phyloP scores from a whole-genome alignment of 1,139 yeast species.

The Kodamaea anthophila region DNA sequence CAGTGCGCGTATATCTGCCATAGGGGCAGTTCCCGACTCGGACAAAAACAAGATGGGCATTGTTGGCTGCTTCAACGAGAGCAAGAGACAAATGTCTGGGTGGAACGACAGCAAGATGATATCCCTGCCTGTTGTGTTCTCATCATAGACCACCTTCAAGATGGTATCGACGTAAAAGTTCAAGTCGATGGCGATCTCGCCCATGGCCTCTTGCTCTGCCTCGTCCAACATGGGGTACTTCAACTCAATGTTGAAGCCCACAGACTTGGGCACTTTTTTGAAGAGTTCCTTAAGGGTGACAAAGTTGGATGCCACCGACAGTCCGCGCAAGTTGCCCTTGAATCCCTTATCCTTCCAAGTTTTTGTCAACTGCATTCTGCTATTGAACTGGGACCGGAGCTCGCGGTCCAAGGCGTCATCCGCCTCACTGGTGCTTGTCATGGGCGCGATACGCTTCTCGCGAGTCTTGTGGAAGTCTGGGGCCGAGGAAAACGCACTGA shows the following conservation, averaged over 20 bases:
- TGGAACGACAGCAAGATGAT: constrained; percentile 90
- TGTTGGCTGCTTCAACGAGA: constrained; percentile 88
- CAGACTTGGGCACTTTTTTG: constrained; percentile 69
- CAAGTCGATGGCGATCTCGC: constrained; percentile 75
- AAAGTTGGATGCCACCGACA: constrained; percentile 85
- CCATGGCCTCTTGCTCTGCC: constrained; percentile 84
- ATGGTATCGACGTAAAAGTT: constrained; percentile 87
- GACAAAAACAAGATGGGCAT: constrained; percentile 86
- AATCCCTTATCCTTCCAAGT: constrained; percentile 84
- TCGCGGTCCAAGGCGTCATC: constrained; percentile 36
- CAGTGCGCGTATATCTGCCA: constrained; percentile 87
- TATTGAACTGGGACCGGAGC: constrained; percentile 36
- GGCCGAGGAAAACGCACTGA: constrained; percentile 33
- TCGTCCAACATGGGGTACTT: constrained; percentile 96
- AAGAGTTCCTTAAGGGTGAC: constrained; percentile 84
- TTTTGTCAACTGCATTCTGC: constrained; percentile 78
- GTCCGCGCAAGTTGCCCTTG: constrained; percentile 88
- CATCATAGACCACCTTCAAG: constrained; percentile 71
- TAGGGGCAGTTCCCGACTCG: constrained; percentile 72
- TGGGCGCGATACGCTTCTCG: constrained; percentile 8
- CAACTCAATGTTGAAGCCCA: constrained; percentile 92
- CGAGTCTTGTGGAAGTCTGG: constrained; percentile 17
- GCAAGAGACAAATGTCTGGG: constrained; percentile 83
- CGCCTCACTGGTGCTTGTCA: constrained; percentile 4
- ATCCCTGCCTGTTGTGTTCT: constrained; percentile 70